A percentile compares a stretch with the other conserved stretches of the same genome.
phyloP scores from a whole-genome alignment of 176 grass and related monocot genomes.

The Lolium perenne region DNA sequence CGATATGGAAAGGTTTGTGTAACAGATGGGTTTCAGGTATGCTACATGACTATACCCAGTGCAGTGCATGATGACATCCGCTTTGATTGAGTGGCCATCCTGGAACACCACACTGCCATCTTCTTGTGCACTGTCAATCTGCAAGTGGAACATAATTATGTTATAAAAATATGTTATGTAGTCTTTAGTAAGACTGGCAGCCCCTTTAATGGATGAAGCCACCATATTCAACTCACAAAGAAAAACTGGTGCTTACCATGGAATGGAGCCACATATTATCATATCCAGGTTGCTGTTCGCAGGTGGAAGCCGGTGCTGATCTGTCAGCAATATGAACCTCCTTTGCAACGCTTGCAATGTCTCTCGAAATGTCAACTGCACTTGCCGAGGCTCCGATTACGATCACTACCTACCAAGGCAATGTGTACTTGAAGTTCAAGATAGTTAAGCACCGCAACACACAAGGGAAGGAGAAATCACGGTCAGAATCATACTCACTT shows the following conservation, averaged over 20 bases:
- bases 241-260: slow-evolving; percentile 58
- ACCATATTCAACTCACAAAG: slow-evolving; percentile 42
- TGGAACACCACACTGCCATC: slow-evolving; percentile 71
- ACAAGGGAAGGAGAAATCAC: neutral
- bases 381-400: slow-evolving; percentile 64
- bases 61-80: slow-evolving; percentile 79
- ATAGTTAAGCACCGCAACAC: neutral
- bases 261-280: slow-evolving; percentile 86
- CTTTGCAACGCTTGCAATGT: slow-evolving; percentile 60
- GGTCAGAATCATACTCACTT: slow-evolving; percentile 41
- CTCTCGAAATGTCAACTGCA: slow-evolving; percentile 75
- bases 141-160: slow-evolving; percentile 38
- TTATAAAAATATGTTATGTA: neutral
- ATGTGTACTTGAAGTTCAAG: neutral
- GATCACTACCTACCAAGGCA: slow-evolving; percentile 59
- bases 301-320: slow-evolving; percentile 48
- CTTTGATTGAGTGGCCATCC: slow-evolving; percentile 63
- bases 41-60: slow-evolving; percentile 59
- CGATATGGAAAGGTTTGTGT: neutral
- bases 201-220: slow-evolving; percentile 43
- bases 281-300: slow-evolving; percentile 59
- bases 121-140: slow-evolving; percentile 57
- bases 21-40: neutral
- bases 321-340: slow-evolving; percentile 73
- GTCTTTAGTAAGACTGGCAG: slow-evolving; percentile 1